A percentile compares a stretch with the other conserved stretches of the same genome.
Evolutionary conservation across 179 eudicot genomes (phyloP).

Genomic region (Silene noctiflora): DNA sequence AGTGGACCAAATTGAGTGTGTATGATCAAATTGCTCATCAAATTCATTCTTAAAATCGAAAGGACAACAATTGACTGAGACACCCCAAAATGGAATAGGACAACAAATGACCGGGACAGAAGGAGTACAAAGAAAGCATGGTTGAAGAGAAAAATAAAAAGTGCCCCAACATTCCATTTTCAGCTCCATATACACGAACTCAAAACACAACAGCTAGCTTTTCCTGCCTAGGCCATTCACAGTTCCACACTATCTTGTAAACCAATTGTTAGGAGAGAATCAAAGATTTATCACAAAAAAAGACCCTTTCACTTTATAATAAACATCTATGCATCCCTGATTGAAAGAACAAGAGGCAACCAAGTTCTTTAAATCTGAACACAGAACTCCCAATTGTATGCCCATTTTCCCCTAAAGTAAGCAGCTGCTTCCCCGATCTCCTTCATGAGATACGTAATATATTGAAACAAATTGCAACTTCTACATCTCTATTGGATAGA

Average conservation of each 20-base stretch:
- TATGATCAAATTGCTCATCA: no score
- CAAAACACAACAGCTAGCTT: not conserved
- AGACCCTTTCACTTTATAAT: not conserved
- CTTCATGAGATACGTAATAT: no score
- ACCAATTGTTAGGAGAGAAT: not conserved
- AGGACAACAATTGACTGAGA: no score
- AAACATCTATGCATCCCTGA: not conserved
- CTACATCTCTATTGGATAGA: no score
- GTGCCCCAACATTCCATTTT: not conserved
- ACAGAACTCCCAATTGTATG: no score
- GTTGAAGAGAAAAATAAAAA: not conserved
- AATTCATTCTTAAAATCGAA: no score
- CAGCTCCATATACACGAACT: not conserved
- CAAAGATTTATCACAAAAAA: not conserved
- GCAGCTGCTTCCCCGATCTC: not conserved
- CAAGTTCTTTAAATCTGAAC: not conserved
- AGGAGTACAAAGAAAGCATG: not conserved
- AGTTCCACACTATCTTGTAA: not conserved
- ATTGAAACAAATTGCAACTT: no score
- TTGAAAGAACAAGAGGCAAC: not conserved
- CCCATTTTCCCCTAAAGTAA: not conserved
- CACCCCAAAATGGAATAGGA: no score
- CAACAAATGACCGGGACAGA: no score
- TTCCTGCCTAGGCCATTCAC: not conserved
- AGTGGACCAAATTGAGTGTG: no score